These are phyloP conservation scores for Aspergillus tanneri DNA, from an alignment of 2,329 filamentous ascomycete species.

Conservation along the genomic window DNA sequence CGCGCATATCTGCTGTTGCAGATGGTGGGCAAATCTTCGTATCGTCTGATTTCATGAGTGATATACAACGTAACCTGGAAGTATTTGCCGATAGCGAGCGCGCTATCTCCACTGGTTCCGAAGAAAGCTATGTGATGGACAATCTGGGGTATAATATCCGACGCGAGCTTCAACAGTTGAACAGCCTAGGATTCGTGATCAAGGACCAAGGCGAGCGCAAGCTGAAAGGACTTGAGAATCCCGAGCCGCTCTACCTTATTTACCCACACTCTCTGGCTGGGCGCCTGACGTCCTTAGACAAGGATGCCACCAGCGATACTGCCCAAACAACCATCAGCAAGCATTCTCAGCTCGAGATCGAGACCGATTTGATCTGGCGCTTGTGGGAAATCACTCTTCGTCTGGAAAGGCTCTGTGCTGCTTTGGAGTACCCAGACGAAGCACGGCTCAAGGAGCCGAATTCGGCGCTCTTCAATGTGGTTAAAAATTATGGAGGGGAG, in stretches of 20 bases:
- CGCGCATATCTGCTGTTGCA: slow-evolving; percentile 88
- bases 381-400: slow-evolving; percentile 87
- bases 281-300: slow-evolving; percentile 53
- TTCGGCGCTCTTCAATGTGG: slow-evolving; percentile 74
- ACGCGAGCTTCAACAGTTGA: slow-evolving; percentile 81
- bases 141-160: slow-evolving; percentile 72
- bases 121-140: slow-evolving; percentile 75
- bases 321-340: slow-evolving; percentile 58
- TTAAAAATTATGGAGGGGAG: slow-evolving; percentile 72
- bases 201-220: slow-evolving; percentile 95
- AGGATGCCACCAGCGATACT: slow-evolving; percentile 48
- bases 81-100: slow-evolving; percentile 84
- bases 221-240: slow-evolving; percentile 95
- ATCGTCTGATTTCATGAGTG: slow-evolving; percentile 93
- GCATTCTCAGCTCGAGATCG: slow-evolving; percentile 69
- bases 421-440: slow-evolving; percentile 69
- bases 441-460: slow-evolving; percentile 73
- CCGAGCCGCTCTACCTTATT: slow-evolving; percentile 90
- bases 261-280: slow-evolving; percentile 87
- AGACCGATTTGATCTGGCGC: slow-evolving; percentile 82
- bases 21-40: slow-evolving; percentile 97
- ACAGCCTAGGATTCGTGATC: slow-evolving; percentile 90
- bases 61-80: slow-evolving; percentile 88
- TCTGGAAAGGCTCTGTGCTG: slow-evolving; percentile 89
- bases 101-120: slow-evolving; percentile 65